Percentiles rank a stretch among this genome's conserved stretches.
These are phyloP conservation scores for Thamnidium elegans DNA, from an alignment of 192 early-diverging fungal species.

Conservation along the genomic window DNA sequence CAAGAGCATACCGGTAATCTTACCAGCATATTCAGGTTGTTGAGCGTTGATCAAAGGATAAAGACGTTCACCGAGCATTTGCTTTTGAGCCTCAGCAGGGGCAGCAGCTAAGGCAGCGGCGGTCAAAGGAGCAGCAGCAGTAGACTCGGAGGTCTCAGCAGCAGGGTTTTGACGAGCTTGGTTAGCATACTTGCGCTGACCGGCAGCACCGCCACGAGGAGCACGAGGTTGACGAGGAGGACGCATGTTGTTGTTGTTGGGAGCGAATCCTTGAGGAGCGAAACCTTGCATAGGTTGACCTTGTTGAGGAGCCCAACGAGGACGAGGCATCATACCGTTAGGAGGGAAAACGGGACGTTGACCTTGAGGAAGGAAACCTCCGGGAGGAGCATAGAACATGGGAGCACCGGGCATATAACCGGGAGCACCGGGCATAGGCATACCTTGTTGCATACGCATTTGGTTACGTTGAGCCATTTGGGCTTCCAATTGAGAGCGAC, in stretches of 20 bases:
- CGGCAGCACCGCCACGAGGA: slow-evolving; percentile 42
- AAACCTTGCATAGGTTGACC: slow-evolving; percentile 32
- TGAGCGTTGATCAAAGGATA: slow-evolving; percentile 74
- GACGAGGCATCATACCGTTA: slow-evolving; percentile 37
- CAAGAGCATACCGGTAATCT: slow-evolving; percentile 97
- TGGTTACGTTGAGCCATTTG: slow-evolving; percentile 42
- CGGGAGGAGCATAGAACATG: slow-evolving; percentile 36
- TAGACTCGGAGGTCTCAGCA: slow-evolving; percentile 2
- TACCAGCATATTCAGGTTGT: slow-evolving; percentile 79
- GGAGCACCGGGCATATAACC: slow-evolving; percentile 48
- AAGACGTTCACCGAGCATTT: slow-evolving; percentile 92
- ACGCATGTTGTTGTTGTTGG: slow-evolving; percentile 42
- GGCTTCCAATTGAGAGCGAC: slow-evolving; percentile 83
- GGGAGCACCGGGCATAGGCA: slow-evolving; percentile 39
- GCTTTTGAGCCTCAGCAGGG: slow-evolving; percentile 87
- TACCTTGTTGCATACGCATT: slow-evolving; percentile 52
- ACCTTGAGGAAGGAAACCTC: slow-evolving; percentile 33
- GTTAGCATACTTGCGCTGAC: slow-evolving; percentile 38
- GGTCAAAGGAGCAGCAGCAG: slow-evolving; percentile 31
- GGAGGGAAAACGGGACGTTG: slow-evolving; percentile 47
- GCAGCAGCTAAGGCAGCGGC: slow-evolving; percentile 77
- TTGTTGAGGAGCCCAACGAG: slow-evolving; percentile 33
- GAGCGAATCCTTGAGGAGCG: slow-evolving; percentile 37
- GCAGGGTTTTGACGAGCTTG: slow-evolving; percentile 14
- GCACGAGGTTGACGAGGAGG: slow-evolving; percentile 47